Conservation (phyloP, 768 basidiomycete genomes). For the Coprinopsis strossmayeri region DNA sequence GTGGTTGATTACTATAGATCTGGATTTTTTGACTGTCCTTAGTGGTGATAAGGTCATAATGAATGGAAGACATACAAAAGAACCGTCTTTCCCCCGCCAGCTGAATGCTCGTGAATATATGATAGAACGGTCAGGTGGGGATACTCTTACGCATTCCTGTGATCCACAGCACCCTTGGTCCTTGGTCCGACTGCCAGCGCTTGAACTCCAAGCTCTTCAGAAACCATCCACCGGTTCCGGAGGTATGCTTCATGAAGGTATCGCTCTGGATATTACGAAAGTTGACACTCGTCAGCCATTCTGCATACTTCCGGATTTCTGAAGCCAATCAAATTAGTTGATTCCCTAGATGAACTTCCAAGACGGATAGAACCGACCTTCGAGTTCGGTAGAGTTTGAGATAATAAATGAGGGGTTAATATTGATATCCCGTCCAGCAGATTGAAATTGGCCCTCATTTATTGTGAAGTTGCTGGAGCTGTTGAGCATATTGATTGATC, state of each 20-base stretch:
- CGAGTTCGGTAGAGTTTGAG: background rate
- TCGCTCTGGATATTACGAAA: background rate
- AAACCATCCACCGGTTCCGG: conserved; percentile 3
- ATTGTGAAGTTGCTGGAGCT: background rate
- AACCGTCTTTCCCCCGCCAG: conserved; percentile 2
- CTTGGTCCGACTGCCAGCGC: background rate
- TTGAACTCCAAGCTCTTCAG: background rate
- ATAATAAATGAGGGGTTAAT: background rate
- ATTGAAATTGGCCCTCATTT: background rate
- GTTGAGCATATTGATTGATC: too few species aligned
- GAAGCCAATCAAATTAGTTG: background rate
- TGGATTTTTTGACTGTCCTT: background rate
- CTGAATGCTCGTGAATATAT: background rate
- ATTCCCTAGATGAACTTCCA: background rate
- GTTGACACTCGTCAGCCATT: background rate
- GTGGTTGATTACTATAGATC: background rate
- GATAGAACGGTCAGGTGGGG: background rate
- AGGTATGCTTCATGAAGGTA: background rate
- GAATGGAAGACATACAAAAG: background rate
- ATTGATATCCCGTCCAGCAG: background rate
- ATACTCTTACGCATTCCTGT: conserved; percentile 3
- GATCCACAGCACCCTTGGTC: background rate
- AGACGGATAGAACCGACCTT: background rate
- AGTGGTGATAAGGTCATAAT: background rate
- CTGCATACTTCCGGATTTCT: background rate